These are phyloP conservation scores for Simplicillium sp. DNA, from an alignment of 2,329 filamentous ascomycete species.

Conservation along the genomic window DNA sequence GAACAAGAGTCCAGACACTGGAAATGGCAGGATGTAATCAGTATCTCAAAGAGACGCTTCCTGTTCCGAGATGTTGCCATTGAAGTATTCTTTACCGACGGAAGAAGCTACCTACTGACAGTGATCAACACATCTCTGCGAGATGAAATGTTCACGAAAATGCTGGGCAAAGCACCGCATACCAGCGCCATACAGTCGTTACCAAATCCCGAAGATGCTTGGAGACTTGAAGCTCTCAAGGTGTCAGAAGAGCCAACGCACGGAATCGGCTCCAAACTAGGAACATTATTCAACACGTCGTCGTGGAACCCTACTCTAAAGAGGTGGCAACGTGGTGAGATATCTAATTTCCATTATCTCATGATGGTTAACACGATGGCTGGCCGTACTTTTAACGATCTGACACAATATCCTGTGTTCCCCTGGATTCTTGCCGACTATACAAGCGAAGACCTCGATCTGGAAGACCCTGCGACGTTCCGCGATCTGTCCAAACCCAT, in stretches of 20 bases:
- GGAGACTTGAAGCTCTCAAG: constrained; percentile 81
- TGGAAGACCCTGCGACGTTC: constrained; percentile 76
- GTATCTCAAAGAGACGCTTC: constrained; percentile 90
- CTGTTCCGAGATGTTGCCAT: constrained; percentile 91
- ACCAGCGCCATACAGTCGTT: constrained; percentile 60
- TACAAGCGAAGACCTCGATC: constrained; percentile 82
- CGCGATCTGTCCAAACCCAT: constrained; percentile 92
- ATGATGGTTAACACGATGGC: constrained; percentile 99
- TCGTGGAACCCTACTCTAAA: constrained; percentile 77
- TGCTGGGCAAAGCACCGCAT: constrained; percentile 72
- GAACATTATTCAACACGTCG: constrained; percentile 79
- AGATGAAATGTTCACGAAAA: constrained; percentile 71
- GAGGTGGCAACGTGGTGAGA: constrained; percentile 86
- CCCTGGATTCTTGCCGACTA: constrained; percentile 97
- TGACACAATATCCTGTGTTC: constrained; percentile 97
- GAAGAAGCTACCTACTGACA: constrained; percentile 87
- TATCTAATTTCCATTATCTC: constrained; percentile 97
- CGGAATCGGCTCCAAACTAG: constrained; percentile 76
- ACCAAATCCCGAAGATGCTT: constrained; percentile 75
- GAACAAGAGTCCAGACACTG: constrained; percentile 84
- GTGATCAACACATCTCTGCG: constrained; percentile 63
- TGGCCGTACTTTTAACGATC: constrained; percentile 91
- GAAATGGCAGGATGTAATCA: constrained; percentile 91
- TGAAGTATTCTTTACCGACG: constrained; percentile 97
- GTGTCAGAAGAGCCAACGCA: constrained; percentile 50